Base-by-base conservation (phyloP, 164 flowering plant genomes). In the Stephania cephalantha region DNA sequence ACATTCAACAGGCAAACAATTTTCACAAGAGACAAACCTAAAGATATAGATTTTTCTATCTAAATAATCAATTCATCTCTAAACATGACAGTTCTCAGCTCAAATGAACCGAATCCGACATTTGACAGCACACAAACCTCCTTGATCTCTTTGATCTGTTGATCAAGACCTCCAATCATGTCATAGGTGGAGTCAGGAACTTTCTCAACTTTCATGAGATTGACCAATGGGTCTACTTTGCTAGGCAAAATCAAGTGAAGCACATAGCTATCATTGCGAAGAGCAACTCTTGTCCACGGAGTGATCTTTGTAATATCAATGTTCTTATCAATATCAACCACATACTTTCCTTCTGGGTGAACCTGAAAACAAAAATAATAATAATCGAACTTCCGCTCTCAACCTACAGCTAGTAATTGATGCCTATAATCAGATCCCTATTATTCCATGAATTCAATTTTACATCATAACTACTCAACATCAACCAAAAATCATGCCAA, bases 111-210 rank as follows among this genome's bases (percentile, higher is more conserved):
- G 64, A 58, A 58, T 50, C 15, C 0, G 64, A 12, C 15, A 58
- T 1, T 18, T 17, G 64, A 58, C 64, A 58, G 64, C 64, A 18
- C 18, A 68, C 66, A 67, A 66, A 95, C 99, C 99, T 95, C 99
- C 74, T 93, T 93, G 35, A 95, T 95, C 81, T 95, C 98, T 73
- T 95, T 93, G 61, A 95, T 95, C 88, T 95, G 99, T 80, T 92
- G 98, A 72, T 95, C 98, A 77, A 91, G 94, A 72, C 99, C 99
- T 85, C 99, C 99, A 82, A 95, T 91, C 98, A 93, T 93, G 79
- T 95, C 98, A 82, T 95, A 95, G 48, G 99, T 95, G 71, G 98
- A 93, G 80, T 95, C 98, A 35, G 99, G 99, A 78, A 93, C 98
- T 75, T 96, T 94, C 72, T 96, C 99, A 74, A 96, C 99, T 82